A percentile compares a stretch with the other conserved stretches of the same genome.
These are phyloP conservation scores for Nitzschia palea DNA, from an alignment of 108 stramenopile species.

Conservation along the genomic window DNA sequence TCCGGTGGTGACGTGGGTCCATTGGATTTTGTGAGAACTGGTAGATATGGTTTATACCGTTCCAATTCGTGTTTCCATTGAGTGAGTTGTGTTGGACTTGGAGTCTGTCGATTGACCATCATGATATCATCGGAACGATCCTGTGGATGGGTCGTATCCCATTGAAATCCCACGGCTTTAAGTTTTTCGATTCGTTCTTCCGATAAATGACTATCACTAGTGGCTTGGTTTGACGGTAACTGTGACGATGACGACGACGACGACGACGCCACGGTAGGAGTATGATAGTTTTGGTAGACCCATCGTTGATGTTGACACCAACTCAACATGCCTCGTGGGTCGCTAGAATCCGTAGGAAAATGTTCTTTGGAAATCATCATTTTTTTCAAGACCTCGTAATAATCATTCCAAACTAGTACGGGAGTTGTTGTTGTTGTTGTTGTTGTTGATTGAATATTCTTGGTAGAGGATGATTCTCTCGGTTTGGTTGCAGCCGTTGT, in stretches of 20 bases:
- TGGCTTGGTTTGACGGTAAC: background rate
- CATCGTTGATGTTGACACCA: slow-evolving; percentile 4
- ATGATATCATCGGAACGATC: background rate
- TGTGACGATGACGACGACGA: no score
- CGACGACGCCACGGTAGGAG: background rate
- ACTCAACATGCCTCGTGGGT: background rate
- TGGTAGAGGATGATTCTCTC: no score
- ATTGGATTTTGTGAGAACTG: background rate
- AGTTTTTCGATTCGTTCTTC: slow-evolving; percentile 42
- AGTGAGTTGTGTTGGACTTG: background rate
- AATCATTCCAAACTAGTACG: background rate
- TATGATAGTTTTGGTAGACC: background rate
- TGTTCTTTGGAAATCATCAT: background rate
- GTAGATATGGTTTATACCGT: background rate
- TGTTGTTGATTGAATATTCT: no score
- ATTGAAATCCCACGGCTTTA: slow-evolving; percentile 42
- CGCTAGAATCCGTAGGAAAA: background rate
- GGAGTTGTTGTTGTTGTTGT: no score
- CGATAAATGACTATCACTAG: slow-evolving; percentile 17
- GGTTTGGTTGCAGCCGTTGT: no score
- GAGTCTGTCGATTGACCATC: background rate
- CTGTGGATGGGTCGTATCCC: background rate
- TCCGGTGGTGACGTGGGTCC: background rate
- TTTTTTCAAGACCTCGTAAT: background rate
- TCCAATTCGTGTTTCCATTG: background rate